Base-by-base conservation (phyloP, 2,329 filamentous ascomycete genomes). In the Cladosporium sp. region DNA sequence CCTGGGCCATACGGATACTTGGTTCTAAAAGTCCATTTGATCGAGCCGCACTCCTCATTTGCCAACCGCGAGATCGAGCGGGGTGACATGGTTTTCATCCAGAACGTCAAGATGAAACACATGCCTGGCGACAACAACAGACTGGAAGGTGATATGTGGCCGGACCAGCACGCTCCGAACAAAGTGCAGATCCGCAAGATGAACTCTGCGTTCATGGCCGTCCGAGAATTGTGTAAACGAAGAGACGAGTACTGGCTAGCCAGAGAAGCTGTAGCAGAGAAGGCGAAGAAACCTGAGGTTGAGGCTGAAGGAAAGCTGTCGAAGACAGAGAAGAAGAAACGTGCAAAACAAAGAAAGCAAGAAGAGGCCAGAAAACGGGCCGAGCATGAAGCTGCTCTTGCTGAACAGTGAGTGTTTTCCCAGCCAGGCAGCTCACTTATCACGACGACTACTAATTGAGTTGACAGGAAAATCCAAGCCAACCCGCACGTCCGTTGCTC, bases 81-180 rank as follows among this genome's bases (percentile, higher is more conserved):
- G n/a, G 79, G 80, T 3, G 72, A 81, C 19, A 84, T 85, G 74
- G 69, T 95, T 2, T 69, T 69, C 3, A 67, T 96, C 5, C 76
- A 73, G 18, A 95, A 96, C 59, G 75, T 95, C 3, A 84, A 84
- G 16, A 75, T 89, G 55, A 88, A 84, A 55, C 63, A 66, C 5
- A 50, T 69, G 16, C 78, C 78, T 11, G n/a, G n/a, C n/a, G 71
- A 76, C 40, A 71, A 65, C 20, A 63, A 66, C 3, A 78, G 78
- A 52, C 70, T 95, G 0, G 90, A 95, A 66, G 91, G 86, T 2
- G 80, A 74, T 47, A 66, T 95, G 18, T 82, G 85, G 56, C 74
- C 76, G 45, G 87, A 93, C 58, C 68, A 68, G 5, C 58, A 59
- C 1, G 71, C 69, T 55, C 71, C 72, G 2, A 59, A 71, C 7